A percentile compares a stretch with the other conserved stretches of the same genome.
Evolutionary conservation across 2,329 filamentous ascomycete genomes (phyloP).

Genomic region (Fusarium sp.): DNA sequence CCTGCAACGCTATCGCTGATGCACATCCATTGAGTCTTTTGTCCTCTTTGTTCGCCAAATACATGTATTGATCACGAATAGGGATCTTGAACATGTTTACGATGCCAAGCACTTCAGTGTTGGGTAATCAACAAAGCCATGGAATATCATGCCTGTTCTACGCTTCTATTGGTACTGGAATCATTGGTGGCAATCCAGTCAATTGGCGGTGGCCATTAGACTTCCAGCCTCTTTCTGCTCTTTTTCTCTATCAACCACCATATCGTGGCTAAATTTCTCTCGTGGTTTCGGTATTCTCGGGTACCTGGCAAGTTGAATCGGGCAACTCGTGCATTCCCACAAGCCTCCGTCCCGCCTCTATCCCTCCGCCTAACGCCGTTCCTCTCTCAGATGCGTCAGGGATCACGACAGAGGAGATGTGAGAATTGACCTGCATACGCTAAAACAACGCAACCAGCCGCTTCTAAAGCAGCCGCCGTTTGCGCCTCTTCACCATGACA

Average conservation of each 20-base stretch:
- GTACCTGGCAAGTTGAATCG: slow-evolving; percentile 5
- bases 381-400: slow-evolving; percentile 21
- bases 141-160: slow-evolving; percentile 9
- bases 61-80: not conserved
- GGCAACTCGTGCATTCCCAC: slow-evolving; percentile 4
- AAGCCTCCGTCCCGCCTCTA: slow-evolving; percentile 17
- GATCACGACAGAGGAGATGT: slow-evolving; percentile 23
- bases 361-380: slow-evolving; percentile 20
- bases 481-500: slow-evolving; percentile 45
- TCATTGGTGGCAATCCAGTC: slow-evolving; percentile 28
- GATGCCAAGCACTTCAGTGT: slow-evolving; percentile 10
- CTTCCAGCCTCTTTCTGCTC: slow-evolving; percentile 37
- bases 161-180: slow-evolving; percentile 20
- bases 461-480: slow-evolving; percentile 45
- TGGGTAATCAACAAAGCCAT: slow-evolving; percentile 17
- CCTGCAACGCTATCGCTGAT: slow-evolving; percentile 5
- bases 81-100: slow-evolving; percentile 10
- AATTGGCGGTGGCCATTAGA: slow-evolving; percentile 24
- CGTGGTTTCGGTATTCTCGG: slow-evolving; percentile 1
- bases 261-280: not conserved
- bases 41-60: not conserved
- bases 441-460: slow-evolving; percentile 38
- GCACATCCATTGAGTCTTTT: slow-evolving; percentile 1
- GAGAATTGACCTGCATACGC: slow-evolving; percentile 31
- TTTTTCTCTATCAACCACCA: slow-evolving; percentile 11